Evolutionary conservation across 2,329 filamentous ascomycete species (phyloP).

Genomic region (Aspergillus fischeri): DNA sequence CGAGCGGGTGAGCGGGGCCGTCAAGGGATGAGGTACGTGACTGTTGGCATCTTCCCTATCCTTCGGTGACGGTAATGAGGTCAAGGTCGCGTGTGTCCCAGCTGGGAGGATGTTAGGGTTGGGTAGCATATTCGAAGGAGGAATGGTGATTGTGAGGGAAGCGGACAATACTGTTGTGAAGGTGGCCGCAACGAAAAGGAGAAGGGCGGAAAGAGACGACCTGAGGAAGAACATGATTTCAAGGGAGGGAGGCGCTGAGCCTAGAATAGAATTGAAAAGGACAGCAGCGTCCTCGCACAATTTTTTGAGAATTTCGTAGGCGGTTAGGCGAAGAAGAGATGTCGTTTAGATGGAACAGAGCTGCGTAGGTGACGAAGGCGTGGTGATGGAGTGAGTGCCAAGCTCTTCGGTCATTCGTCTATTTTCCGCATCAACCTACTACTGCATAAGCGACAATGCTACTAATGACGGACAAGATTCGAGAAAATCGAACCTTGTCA

Average conservation of each 20-base stretch:
- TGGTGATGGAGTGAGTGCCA: not conserved
- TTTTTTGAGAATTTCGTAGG: not conserved
- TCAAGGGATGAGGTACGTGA: slow-evolving; percentile 45
- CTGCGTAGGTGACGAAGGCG: not conserved
- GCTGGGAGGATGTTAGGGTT: slow-evolving; percentile 41
- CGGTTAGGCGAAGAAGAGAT: not conserved
- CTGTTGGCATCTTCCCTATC: slow-evolving; percentile 31
- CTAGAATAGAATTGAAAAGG: not conserved
- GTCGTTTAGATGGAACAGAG: not conserved
- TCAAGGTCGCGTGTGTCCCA: slow-evolving; percentile 51
- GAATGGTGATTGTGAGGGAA: slow-evolving; percentile 37
- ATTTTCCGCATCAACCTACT: not conserved
- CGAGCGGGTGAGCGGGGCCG: slow-evolving; percentile 61
- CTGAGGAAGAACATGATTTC: slow-evolving; percentile 13
- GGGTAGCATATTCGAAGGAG: slow-evolving; percentile 40
- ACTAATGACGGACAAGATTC: too few relatives aligned
- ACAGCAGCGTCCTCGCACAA: not conserved
- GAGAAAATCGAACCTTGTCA: too few relatives aligned
- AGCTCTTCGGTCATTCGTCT: not conserved
- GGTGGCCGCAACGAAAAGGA: slow-evolving; percentile 18
- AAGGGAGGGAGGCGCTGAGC: too few relatives aligned
- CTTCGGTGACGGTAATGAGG: slow-evolving; percentile 30
- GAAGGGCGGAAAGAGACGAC: slow-evolving; percentile 7
- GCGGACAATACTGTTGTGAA: slow-evolving; percentile 17
- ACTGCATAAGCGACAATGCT: not conserved